Evolutionary conservation across 306 rosid species (phyloP), one percentile per base, ranked within the genome.

Genomic region (Morella rubra): DNA sequence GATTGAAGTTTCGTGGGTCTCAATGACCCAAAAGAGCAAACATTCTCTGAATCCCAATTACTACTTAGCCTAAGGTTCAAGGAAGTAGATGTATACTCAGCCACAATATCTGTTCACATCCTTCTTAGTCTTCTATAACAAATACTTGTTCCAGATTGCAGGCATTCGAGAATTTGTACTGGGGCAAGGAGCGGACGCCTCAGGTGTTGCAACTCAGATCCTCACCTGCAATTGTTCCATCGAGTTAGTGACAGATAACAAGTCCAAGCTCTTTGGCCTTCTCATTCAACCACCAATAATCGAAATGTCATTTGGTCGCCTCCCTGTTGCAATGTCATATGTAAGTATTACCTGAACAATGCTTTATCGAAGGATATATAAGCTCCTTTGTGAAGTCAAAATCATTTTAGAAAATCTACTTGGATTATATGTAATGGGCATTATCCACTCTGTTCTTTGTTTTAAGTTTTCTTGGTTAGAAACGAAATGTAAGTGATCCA

Each of bases 181-280:
- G 2, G 97, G 87, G 37, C 97, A 92, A 88, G 99, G 99, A 61
- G 96, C 90, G 80, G 99, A 95, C 44, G 81, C 86, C 51, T 89
- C 88, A 4, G 99, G 99, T 0, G 99, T 95, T 58, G 46, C 93
- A 53, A 92, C 97, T 9, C 90, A 90, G 87, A 81, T 95, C 42
- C 78, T 95, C 13, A 89, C 85, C 22, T 89, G 86, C 81, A 90
- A 87, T 76, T 90, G 89, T 72, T 81, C 96, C 13, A 73, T 95
- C 66, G 71, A 84, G 72, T 84, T 95, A 73, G 56, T 84, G 19
- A 66, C 89, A 51, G 90, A 90, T 13, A 95, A 95, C 73, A 82
- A 95, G 32, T 95, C 99, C 49, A 95, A 86, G 85, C 82, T 95
- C 80, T 95, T 90, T 73, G 91, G 86, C 69, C 93, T 95, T 76